Percentiles rank a stretch among this genome's conserved stretches.
Conservation (phyloP, 176 grass and related monocot species). For the Neostapfia colusana region DNA sequence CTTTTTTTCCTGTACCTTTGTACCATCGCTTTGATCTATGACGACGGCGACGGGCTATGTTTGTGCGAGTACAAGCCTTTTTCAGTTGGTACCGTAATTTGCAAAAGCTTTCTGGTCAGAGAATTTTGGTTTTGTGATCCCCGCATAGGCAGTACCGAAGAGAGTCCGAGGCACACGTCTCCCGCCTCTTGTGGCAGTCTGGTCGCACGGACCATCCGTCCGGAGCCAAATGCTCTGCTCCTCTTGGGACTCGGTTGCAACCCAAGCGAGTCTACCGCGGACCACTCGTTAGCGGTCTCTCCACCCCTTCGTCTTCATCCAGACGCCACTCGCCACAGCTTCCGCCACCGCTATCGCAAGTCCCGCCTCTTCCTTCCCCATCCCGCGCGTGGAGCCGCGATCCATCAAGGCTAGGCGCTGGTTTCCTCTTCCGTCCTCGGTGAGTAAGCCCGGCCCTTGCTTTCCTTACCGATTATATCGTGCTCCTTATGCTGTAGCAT, state of each 20-base stretch:
- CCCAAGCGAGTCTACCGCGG: neutral
- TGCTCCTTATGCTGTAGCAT: neutral
- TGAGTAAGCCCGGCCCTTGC: neutral
- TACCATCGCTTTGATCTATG: too few relatives aligned
- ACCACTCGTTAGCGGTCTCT: slow-evolving; percentile 9
- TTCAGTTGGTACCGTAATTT: too few relatives aligned
- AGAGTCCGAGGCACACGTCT: too few relatives aligned
- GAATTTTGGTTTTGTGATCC: too few relatives aligned
- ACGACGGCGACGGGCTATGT: too few relatives aligned
- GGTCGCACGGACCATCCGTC: too few relatives aligned
- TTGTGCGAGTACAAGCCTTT: too few relatives aligned
- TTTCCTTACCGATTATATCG: neutral
- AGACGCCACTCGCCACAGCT: neutral
- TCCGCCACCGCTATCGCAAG: neutral
- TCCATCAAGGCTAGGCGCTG: neutral
- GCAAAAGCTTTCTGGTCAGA: too few relatives aligned
- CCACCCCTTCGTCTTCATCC: neutral
- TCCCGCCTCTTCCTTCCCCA: neutral
- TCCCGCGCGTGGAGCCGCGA: neutral
- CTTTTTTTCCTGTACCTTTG: too few relatives aligned
- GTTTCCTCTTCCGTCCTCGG: neutral
- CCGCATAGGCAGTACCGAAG: too few relatives aligned
- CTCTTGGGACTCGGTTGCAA: neutral
- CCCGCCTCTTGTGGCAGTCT: too few relatives aligned
- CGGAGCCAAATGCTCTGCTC: too few relatives aligned